A percentile compares a stretch with the other conserved stretches of the same genome.
Evolutionary conservation across 2,329 filamentous ascomycete genomes (phyloP).

Genomic region (Trichoderma guizhouense): DNA sequence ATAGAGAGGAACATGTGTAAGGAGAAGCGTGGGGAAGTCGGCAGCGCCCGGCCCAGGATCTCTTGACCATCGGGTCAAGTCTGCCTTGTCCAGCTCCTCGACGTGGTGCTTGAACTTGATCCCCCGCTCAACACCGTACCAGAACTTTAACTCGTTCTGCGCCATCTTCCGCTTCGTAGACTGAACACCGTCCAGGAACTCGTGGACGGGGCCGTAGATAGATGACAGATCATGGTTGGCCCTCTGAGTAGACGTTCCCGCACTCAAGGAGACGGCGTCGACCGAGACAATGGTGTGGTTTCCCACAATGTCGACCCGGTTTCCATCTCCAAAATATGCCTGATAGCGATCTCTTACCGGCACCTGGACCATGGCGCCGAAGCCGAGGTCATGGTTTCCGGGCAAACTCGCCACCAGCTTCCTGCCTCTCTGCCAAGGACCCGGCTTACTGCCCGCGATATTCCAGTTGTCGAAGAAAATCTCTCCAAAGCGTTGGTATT

Average conservation of each 20-base stretch:
- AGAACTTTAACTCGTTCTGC: constrained; percentile 63
- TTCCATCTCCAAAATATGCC: constrained; percentile 86
- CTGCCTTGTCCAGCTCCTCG: constrained; percentile 53
- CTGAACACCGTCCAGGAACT: constrained; percentile 70
- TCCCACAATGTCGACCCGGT: constrained; percentile 83
- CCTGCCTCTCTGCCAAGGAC: constrained; percentile 61
- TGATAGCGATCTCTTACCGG: constrained; percentile 80
- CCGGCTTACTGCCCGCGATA: constrained; percentile 51
- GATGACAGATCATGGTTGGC: constrained; percentile 50
- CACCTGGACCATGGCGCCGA: constrained; percentile 78
- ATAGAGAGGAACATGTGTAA: constrained; percentile 89
- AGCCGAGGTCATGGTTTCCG: constrained; percentile 93
- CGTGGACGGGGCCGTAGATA: constrained; percentile 72
- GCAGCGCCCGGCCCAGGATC: constrained; percentile 44
- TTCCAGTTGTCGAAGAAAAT: constrained; percentile 77
- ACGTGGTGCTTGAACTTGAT: constrained; percentile 56
- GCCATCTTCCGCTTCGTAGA: constrained; percentile 64
- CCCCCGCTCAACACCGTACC: constrained; percentile 58
- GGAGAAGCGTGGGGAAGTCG: constrained; percentile 80
- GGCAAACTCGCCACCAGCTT: constrained; percentile 83
- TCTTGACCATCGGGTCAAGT: constrained; percentile 29
- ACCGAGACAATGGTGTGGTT: constrained; percentile 96
- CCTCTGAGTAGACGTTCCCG: constrained; percentile 53
- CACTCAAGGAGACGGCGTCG: constrained; percentile 84
- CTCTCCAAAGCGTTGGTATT: constrained; percentile 80